Conservation (phyloP, 805 yeast genomes). For the Limtongia smithiae region DNA sequence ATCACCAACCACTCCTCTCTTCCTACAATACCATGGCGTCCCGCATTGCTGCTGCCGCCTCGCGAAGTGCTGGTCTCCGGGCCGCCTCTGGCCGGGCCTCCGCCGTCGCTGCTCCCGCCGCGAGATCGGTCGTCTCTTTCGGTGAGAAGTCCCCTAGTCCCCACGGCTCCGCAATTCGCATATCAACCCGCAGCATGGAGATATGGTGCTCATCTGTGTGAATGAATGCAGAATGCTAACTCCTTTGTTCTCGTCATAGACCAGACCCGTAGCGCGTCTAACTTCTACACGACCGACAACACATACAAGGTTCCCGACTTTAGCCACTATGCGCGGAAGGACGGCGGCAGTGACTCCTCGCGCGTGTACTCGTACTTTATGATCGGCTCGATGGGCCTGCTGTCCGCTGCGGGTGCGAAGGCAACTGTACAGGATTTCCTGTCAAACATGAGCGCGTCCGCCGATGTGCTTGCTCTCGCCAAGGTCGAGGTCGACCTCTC, state of each 20-base stretch:
- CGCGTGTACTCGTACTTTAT: constrained; percentile 93
- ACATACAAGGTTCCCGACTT: constrained; percentile 32
- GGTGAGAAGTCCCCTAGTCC: too few species aligned
- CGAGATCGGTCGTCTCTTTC: constrained; percentile 14
- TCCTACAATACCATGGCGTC: constrained; percentile 3
- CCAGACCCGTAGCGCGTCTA: constrained; percentile 27
- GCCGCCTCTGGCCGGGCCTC: constrained; percentile 4
- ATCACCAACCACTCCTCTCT: neutral
- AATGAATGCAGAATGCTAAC: too few species aligned
- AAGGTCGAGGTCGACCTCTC: constrained; percentile 95
- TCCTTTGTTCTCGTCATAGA: constrained; percentile 6
- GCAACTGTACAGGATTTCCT: constrained; percentile 76
- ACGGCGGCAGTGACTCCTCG: constrained; percentile 65
- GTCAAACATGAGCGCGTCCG: constrained; percentile 93
- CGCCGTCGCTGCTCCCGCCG: constrained; percentile 5
- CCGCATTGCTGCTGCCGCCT: constrained; percentile 3
- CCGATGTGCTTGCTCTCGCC: constrained; percentile 98
- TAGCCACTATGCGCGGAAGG: constrained; percentile 57
- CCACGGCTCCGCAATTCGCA: too few species aligned
- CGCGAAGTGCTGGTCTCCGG: constrained; percentile 6
- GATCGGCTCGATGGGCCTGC: constrained; percentile 90
- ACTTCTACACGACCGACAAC: constrained; percentile 28
- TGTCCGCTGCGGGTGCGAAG: constrained; percentile 88
- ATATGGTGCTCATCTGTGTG: too few species aligned
- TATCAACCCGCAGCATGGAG: too few species aligned